These are phyloP conservation scores for Eucalyptus melliodora DNA, from an alignment of 345 rosid species.

Conservation along the genomic window DNA sequence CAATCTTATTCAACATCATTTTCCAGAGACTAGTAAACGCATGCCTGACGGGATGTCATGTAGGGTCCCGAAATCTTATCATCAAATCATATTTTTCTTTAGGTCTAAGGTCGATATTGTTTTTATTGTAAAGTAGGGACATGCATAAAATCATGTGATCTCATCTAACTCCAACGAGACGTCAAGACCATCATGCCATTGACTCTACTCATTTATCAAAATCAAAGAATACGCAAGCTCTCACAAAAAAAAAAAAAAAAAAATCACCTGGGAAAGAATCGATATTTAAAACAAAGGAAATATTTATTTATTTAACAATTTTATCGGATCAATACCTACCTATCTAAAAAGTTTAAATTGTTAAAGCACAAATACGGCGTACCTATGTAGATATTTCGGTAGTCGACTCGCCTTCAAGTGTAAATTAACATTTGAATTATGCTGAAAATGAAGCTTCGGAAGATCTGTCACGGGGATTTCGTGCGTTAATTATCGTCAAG, in stretches of 20 bases:
- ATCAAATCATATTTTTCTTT: neutral
- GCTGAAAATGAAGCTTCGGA: neutral
- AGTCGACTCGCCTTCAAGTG: neutral
- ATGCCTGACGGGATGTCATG: neutral
- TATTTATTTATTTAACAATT: neutral
- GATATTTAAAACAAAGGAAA: neutral
- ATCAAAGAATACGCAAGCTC: neutral
- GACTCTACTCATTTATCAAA: neutral
- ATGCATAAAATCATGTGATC: neutral
- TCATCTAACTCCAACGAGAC: neutral
- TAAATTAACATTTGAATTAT: neutral
- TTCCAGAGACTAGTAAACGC: neutral
- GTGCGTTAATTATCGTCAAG: neutral
- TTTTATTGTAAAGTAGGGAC: neutral
- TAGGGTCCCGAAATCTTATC: neutral
- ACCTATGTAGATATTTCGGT: neutral
- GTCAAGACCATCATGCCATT: neutral
- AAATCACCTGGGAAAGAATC: neutral
- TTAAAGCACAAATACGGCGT: neutral
- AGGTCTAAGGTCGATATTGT: neutral
- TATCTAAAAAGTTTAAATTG: neutral
- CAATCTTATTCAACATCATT: neutral
- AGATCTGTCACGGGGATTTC: neutral
- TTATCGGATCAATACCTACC: neutral
- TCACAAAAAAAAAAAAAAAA: neutral